Evolutionary conservation across 225 moss, liverwort and hornwort species (phyloP), one percentile per base, ranked within the genome.

Genomic region (Physcomitrellopsis africana): DNA sequence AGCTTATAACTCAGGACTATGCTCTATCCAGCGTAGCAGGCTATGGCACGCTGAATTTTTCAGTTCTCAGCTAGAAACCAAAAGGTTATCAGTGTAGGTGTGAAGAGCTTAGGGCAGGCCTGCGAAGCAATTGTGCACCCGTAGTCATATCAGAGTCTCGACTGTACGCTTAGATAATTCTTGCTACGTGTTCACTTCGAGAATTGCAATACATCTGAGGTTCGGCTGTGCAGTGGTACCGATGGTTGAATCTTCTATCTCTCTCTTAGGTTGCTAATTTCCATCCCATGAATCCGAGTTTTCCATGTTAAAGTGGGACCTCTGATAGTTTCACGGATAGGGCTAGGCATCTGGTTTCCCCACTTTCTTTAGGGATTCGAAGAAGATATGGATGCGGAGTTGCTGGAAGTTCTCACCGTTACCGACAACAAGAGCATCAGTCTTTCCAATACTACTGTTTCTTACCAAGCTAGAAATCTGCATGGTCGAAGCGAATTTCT

Each of bases 291-390:
- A 19, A 61, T 8, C 1, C 66, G 32, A 41, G 52, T 15, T 42
- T 63, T 41, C 19, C 79, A 92, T 89, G 89, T 95, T 69, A 92
- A 93, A 74, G 69, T 94, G 61, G 94, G 94, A 41, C 94, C 91
- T 3, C 51, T 95, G 77, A 77, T 87, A 41, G 93, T 99, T 49
- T 87, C 97, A 29, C 93, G 90, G 22, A 93, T 99, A 89, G 97
- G 97, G 19, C 81, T 99, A 66, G 97, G 95, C 77, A 99, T 94
- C 12, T 99, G 97, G 95, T 94, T 95, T 55, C 95, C 95, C 77
- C 81, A 90, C 83, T 75, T 99, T 13, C 85, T 99, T 14, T 99
- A 95, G 97, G 89, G 90, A 27, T 99, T 95, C 59, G 86, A 95
- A n/a, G 86, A 93, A 48, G 81, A 83, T 68, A 95, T 94, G 94